Evolutionary conservation across 352 stramenopile species (phyloP).

Genomic region (Globisporangium cederbergense): DNA sequence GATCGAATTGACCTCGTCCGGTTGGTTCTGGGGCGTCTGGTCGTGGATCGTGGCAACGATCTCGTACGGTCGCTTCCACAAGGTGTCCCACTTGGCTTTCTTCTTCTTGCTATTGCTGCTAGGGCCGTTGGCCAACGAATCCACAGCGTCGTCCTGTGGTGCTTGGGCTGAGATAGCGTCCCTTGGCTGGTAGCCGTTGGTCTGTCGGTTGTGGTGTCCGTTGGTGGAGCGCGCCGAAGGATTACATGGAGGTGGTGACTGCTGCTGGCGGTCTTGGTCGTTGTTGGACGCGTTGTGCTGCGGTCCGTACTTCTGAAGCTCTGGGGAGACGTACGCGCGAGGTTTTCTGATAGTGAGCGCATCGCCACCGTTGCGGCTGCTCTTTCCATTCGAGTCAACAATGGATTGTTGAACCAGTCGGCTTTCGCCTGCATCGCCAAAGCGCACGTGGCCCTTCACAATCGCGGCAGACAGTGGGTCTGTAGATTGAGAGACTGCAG

Average conservation of each 20-base stretch:
- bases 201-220: neutral
- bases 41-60: slow-evolving; percentile 62
- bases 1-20: neutral
- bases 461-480: neutral
- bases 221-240: neutral
- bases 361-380: neutral
- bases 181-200: neutral
- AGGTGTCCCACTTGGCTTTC: slow-evolving; percentile 36
- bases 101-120: slow-evolving; percentile 15
- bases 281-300: slow-evolving; percentile 3
- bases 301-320: slow-evolving; percentile 63
- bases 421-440: slow-evolving; percentile 32
- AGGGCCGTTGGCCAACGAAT: neutral
- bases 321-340: slow-evolving; percentile 12
- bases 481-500: neutral
- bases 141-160: neutral
- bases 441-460: slow-evolving; percentile 35
- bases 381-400: neutral
- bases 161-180: neutral
- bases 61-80: slow-evolving; percentile 81
- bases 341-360: neutral
- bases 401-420: neutral
- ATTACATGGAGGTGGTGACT: neutral
- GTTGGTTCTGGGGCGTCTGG: slow-evolving; percentile 10
- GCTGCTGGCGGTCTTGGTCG: neutral